Percentiles rank a stretch among this genome's conserved stretches.
phyloP scores from a whole-genome alignment of 2,329 filamentous ascomycete genomes.

The Alternaria sp. region DNA sequence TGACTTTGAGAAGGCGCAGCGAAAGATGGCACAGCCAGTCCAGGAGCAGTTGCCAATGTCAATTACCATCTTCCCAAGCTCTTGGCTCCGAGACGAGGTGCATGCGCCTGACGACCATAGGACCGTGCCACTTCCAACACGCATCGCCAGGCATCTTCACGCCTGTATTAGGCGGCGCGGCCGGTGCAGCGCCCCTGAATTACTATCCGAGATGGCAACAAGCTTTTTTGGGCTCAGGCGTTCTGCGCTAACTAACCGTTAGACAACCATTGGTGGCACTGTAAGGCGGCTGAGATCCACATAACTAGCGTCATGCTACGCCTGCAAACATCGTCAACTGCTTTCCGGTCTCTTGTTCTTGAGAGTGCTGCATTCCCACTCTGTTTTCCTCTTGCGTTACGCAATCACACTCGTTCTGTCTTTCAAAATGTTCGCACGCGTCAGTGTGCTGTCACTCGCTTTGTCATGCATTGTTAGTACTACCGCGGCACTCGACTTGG shows the following conservation, averaged over 20 bases:
- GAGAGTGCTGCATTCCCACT: background rate
- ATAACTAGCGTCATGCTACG: background rate
- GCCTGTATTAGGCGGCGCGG: background rate
- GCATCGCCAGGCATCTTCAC: background rate
- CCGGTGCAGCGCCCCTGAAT: background rate
- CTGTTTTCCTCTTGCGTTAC: background rate
- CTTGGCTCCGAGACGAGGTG: background rate
- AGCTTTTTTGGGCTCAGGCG: background rate
- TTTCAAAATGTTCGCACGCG: conserved; percentile 28
- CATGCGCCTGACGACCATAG: background rate
- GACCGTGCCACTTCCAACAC: background rate
- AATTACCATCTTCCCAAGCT: background rate
- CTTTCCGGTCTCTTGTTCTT: background rate
- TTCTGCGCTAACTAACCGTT: background rate
- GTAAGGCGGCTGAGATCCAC: background rate
- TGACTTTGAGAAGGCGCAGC: background rate
- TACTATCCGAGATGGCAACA: background rate
- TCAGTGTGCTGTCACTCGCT: conserved; percentile 27
- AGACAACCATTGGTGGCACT: background rate
- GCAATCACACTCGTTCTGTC: background rate
- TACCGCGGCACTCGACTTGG: conserved; percentile 28
- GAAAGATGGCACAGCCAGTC: background rate
- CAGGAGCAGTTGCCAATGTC: background rate
- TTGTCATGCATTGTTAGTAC: conserved; percentile 22
- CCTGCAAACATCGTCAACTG: background rate